Conservation (phyloP, 2,329 filamentous ascomycete genomes). For the Arthroderma sp. region DNA sequence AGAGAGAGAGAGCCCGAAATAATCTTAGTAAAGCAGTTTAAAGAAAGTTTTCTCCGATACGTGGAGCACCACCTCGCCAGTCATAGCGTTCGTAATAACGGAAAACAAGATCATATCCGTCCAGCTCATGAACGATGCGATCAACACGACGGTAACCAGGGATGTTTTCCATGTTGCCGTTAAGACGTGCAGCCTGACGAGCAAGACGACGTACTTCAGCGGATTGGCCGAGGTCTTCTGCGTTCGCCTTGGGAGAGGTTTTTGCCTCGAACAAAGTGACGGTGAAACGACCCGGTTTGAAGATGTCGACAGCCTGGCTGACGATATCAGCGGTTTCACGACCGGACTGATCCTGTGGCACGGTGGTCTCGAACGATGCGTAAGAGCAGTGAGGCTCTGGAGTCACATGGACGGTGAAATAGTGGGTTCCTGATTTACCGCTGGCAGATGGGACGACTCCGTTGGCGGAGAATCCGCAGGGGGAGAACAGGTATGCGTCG, state of each 20-base stretch:
- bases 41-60: conserved; percentile 43
- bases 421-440: conserved; percentile 53
- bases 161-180: conserved; percentile 59
- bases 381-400: conserved; percentile 96
- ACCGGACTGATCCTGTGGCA: conserved; percentile 76
- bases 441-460: conserved; percentile 75
- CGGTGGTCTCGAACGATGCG: conserved; percentile 96
- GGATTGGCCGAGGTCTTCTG: conserved; percentile 24
- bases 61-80: conserved; percentile 55
- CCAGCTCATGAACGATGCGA: conserved; percentile 91
- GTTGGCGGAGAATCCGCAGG: conserved; percentile 95
- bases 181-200: conserved; percentile 33
- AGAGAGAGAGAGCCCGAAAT: conserved; percentile 3
- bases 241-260: conserved; percentile 24
- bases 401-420: conserved; percentile 97
- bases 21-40: neutral
- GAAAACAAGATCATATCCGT: conserved; percentile 94
- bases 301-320: conserved; percentile 86
- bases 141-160: conserved; percentile 80
- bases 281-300: conserved; percentile 94
- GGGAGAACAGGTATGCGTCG: conserved; percentile 91
- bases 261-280: conserved; percentile 95
- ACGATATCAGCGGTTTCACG: conserved; percentile 83
- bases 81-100: conserved; percentile 88
- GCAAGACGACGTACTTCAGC: conserved; percentile 32